Conservation (phyloP, 495 filamentous ascomycete genomes). For the Neurospora sp. region DNA sequence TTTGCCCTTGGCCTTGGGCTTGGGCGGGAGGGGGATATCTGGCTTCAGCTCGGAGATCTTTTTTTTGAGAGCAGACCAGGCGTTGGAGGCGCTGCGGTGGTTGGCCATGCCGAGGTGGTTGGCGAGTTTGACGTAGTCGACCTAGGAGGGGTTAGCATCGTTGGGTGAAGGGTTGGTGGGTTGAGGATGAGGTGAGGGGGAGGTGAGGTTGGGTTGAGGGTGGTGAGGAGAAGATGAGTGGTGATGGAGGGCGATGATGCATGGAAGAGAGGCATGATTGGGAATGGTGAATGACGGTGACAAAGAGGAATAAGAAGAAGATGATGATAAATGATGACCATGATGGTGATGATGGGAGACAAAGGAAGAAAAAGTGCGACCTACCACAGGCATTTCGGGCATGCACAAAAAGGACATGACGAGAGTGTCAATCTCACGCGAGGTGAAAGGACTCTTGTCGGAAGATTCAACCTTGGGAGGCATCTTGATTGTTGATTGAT, state of each 20-base stretch:
- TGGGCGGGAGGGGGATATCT: not conserved
- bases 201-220: not conserved
- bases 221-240: not conserved
- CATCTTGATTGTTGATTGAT: not conserved
- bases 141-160: not conserved
- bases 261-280: not conserved
- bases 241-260: not conserved
- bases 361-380: not conserved
- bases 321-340: not conserved
- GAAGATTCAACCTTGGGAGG: not conserved
- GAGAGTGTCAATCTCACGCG: constrained; percentile 5
- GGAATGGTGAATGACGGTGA: not conserved
- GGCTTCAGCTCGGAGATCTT: constrained; percentile 1
- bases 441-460: not conserved
- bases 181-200: not conserved
- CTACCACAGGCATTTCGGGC: constrained; percentile 1
- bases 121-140: not conserved
- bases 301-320: not conserved
- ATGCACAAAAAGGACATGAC: constrained; percentile 5
- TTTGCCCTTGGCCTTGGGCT: not conserved
- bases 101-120: constrained; percentile 5
- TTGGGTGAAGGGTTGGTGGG: not conserved
- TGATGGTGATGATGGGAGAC: not conserved
- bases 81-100: constrained; percentile 5
- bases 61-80: constrained; percentile 1